These are phyloP conservation scores for Candida khao-thaluensis DNA, from an alignment of 805 yeast genomes.

Conservation along the genomic window DNA sequence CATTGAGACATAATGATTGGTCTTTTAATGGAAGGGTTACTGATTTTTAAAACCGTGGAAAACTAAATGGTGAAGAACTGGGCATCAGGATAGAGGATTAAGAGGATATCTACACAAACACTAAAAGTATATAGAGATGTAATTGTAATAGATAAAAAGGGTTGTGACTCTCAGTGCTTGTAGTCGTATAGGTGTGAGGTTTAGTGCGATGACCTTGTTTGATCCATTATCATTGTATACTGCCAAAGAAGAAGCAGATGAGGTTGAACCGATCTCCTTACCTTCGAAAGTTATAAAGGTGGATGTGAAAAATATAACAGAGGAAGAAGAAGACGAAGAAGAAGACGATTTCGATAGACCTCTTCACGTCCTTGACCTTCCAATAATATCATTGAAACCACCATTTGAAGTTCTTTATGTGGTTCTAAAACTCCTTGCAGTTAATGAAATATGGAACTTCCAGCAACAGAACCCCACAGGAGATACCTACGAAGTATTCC, in stretches of 20 bases:
- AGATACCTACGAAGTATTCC: slow-evolving; percentile 22
- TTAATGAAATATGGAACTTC: slow-evolving; percentile 54
- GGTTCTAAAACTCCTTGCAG: slow-evolving; percentile 49
- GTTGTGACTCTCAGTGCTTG: too few species aligned
- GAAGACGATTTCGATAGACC: slow-evolving; percentile 23
- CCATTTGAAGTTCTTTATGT: slow-evolving; percentile 45
- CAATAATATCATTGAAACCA: slow-evolving; percentile 46
- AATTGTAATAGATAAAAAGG: too few species aligned
- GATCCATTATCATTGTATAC: slow-evolving; percentile 43
- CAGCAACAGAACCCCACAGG: slow-evolving; percentile 16
- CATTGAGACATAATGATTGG: slow-evolving; percentile 78
- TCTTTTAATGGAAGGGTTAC: slow-evolving; percentile 95
- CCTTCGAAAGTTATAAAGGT: background rate
- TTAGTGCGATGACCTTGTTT: slow-evolving; percentile 8
- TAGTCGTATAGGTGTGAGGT: too few species aligned
- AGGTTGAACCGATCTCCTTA: background rate
- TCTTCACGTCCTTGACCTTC: slow-evolving; percentile 59
- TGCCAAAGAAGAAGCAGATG: slow-evolving; percentile 17
- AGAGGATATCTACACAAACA: too few species aligned
- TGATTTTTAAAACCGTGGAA: slow-evolving; percentile 79
- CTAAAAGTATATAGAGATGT: too few species aligned
- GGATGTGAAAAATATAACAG: background rate
- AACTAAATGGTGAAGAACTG: too few species aligned
- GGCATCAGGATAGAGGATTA: too few species aligned
- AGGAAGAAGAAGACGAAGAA: background rate